phyloP scores from a whole-genome alignment of 176 grass and related monocot genomes.

The Alloteropsis semialata region DNA sequence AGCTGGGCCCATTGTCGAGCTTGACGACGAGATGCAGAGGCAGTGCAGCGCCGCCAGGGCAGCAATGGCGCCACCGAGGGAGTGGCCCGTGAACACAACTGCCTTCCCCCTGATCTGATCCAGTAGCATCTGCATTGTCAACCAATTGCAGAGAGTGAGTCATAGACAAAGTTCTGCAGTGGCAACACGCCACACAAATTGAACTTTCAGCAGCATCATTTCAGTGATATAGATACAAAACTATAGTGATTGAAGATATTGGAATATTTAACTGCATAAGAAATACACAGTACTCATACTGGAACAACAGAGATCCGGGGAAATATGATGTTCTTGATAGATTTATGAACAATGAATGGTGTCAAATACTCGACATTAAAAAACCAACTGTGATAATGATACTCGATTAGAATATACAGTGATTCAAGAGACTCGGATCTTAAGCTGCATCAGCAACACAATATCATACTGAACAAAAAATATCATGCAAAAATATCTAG shows the following conservation, averaged over 20 bases:
- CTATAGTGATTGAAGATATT: background rate
- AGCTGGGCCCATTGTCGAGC: slow-evolving; percentile 23
- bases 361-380: too few species aligned
- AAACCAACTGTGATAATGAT: too few species aligned
- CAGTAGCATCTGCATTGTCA: slow-evolving; percentile 57
- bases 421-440: background rate
- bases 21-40: slow-evolving; percentile 60
- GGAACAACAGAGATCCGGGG: too few species aligned
- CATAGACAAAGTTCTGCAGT: background rate
- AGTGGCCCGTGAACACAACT: slow-evolving; percentile 89
- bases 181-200: too few species aligned
- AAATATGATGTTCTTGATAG: too few species aligned
- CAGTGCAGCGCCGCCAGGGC: slow-evolving; percentile 67
- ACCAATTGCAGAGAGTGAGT: background rate
- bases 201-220: background rate
- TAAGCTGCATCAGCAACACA: slow-evolving; percentile 3
- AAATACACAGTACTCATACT: background rate
- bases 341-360: too few species aligned
- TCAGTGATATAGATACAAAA: background rate
- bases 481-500: background rate
- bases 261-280: background rate
- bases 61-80: slow-evolving; percentile 65
- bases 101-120: slow-evolving; percentile 67
- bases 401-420: too few species aligned
- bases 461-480: background rate